These are phyloP conservation scores for Colletotrichum magnum DNA, from an alignment of 2,329 filamentous ascomycete genomes.

Conservation along the genomic window DNA sequence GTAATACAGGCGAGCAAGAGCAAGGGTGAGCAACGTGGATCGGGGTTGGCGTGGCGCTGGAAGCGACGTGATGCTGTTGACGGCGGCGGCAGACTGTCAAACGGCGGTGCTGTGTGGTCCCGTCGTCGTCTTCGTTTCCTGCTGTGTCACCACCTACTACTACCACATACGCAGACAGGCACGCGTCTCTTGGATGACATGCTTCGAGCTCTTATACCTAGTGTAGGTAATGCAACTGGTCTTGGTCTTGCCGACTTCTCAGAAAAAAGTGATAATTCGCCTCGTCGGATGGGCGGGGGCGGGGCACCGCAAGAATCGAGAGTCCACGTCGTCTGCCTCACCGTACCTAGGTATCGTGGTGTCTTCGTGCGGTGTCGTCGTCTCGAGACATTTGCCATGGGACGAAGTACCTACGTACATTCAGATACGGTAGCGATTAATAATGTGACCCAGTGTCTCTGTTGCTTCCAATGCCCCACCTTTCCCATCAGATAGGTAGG, in stretches of 20 bases:
- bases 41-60: not conserved
- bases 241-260: not conserved
- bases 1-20: not conserved
- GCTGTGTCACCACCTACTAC: constrained; percentile 16
- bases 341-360: too few species aligned
- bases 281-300: not conserved
- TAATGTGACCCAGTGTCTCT: not conserved
- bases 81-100: not conserved
- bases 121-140: not conserved
- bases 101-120: not conserved
- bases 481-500: not conserved
- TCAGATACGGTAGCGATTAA: too few species aligned
- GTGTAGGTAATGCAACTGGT: not conserved
- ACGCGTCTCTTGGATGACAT: constrained; percentile 12
- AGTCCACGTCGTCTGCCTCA: not conserved
- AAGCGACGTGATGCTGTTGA: too few species aligned
- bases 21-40: not conserved
- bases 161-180: constrained; percentile 4
- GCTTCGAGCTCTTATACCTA: not conserved
- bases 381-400: too few species aligned
- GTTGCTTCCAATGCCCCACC: not conserved
- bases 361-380: too few species aligned
- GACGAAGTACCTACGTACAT: too few species aligned
- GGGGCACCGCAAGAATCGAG: too few species aligned
- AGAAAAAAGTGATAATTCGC: too few species aligned